Conservation (phyloP, 768 basidiomycete genomes). For the Collybiopsis confluens region DNA sequence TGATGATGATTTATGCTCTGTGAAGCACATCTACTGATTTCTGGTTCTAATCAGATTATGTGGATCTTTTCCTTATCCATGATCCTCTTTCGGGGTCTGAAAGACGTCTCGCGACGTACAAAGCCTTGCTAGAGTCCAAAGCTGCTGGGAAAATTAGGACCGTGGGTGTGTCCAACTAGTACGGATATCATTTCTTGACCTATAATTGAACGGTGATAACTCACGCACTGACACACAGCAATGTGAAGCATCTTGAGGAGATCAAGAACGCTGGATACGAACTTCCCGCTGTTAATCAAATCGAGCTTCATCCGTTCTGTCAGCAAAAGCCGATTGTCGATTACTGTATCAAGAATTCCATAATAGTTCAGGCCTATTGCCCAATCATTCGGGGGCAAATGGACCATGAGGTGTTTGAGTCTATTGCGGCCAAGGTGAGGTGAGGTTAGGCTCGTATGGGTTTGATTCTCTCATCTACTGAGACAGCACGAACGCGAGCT, state of each 20-base stretch:
- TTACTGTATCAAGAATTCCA: slow-evolving; percentile 59
- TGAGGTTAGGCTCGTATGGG: too few species aligned
- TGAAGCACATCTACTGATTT: background rate
- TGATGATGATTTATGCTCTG: slow-evolving; percentile 16
- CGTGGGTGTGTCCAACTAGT: slow-evolving; percentile 88
- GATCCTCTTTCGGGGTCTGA: slow-evolving; percentile 62
- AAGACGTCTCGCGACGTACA: slow-evolving; percentile 67
- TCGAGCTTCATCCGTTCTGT: slow-evolving; percentile 83
- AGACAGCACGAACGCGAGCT: slow-evolving; percentile 53
- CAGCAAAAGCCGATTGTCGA: slow-evolving; percentile 77
- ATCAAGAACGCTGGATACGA: slow-evolving; percentile 58
- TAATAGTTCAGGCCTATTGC: slow-evolving; percentile 72
- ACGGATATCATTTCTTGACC: slow-evolving; percentile 19
- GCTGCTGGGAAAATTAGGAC: slow-evolving; percentile 60
- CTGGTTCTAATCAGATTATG: slow-evolving; percentile 38
- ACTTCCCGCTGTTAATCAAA: slow-evolving; percentile 74
- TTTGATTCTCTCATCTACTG: too few species aligned
- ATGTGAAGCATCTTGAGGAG: slow-evolving; percentile 70
- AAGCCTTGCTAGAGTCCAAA: slow-evolving; percentile 61
- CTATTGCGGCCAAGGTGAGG: slow-evolving; percentile 57
- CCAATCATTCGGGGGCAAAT: slow-evolving; percentile 64
- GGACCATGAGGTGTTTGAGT: slow-evolving; percentile 49
- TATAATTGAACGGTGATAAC: background rate
- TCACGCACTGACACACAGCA: slow-evolving; percentile 36
- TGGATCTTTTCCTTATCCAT: slow-evolving; percentile 79